Evolutionary conservation across 2,329 filamentous ascomycete genomes (phyloP), one percentile per base, ranked within the genome.

Genomic region (Aspergillus hortae): DNA sequence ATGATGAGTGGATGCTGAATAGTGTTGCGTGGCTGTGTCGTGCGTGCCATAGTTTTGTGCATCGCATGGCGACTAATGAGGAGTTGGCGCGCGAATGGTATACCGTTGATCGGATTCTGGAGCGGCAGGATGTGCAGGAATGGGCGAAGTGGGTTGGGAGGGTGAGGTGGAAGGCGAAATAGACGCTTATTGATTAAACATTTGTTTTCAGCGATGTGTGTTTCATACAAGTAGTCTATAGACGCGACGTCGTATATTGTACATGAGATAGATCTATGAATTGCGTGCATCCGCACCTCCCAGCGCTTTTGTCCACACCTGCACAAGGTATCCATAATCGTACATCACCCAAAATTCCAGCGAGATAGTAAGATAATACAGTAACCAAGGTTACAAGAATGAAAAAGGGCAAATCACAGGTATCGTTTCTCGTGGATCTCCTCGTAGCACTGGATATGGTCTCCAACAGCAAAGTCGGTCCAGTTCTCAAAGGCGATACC

Each of bases 401-500:
- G 47, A 38, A 49, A 52, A 32, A 35, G 14, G 12, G 27, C 14
- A 27, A 33, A 54, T 62, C 54, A 74, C 30, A 77, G 66, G 47
- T 64, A 75, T 63, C 90, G 80, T 78, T 88, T 88, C 73, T 94
- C 89, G 51, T 72, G 74, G 15, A 85, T 80, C 72, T 92, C 88
- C 66, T 96, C 90, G 65, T 92, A 95, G 32, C 85, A 86, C 75
- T 97, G 94, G 56, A 99, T 81, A 69, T 87, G 83, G 73, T 99
- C 94, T 25, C 92, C 94, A 12, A 84, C 77, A 64, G 86, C 70
- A 67, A 97, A 88, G 19, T 84, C 88, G 44, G 87, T 79, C 84
- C 90, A 99, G 30, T 79, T 81, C 3, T 87, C 84, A 64, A 99
- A 92, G 48, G 84, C 85, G 60, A 99, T 86, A 59, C 94, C 94